Evolutionary conservation across 202 grass and related monocot species (phyloP).

Genomic region (Dendrocalamus latiflorus): DNA sequence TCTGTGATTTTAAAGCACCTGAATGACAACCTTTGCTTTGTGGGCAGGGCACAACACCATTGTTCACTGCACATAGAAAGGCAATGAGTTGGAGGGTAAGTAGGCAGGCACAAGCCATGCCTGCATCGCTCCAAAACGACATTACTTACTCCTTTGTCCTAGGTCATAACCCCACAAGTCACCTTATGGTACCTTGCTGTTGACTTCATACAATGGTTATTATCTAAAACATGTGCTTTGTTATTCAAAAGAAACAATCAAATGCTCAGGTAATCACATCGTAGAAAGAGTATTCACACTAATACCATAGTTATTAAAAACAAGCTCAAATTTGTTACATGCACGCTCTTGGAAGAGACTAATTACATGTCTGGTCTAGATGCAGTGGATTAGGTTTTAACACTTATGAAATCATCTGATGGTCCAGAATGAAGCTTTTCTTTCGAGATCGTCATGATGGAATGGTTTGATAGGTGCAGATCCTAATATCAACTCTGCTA

Average conservation of each 20-base stretch:
- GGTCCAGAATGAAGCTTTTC: constrained; percentile 7
- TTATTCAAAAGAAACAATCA: constrained; percentile 16
- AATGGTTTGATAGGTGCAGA: constrained; percentile 28
- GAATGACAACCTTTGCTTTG: constrained; percentile 30
- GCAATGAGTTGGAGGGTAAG: constrained; percentile 6
- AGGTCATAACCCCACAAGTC: background rate
- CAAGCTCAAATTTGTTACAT: constrained; percentile 25
- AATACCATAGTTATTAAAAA: background rate
- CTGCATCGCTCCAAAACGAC: background rate
- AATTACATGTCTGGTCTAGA: constrained; percentile 30
- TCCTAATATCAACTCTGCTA: background rate
- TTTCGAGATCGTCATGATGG: constrained; percentile 9
- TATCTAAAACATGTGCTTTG: background rate
- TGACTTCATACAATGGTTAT: constrained; percentile 15
- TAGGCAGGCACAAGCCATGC: constrained; percentile 28
- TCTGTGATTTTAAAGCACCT: constrained; percentile 19
- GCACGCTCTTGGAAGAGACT: constrained; percentile 25
- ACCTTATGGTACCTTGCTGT: background rate
- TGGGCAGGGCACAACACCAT: constrained; percentile 46
- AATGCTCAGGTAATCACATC: background rate
- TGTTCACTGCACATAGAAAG: constrained; percentile 17
- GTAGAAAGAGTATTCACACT: background rate
- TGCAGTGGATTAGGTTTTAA: constrained; percentile 16
- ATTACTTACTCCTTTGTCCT: background rate
- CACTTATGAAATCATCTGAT: constrained; percentile 21